Evolutionary conservation across 345 rosid species (phyloP), one percentile per base, ranked within the genome.

Genomic region (Eucalyptus rudis): DNA sequence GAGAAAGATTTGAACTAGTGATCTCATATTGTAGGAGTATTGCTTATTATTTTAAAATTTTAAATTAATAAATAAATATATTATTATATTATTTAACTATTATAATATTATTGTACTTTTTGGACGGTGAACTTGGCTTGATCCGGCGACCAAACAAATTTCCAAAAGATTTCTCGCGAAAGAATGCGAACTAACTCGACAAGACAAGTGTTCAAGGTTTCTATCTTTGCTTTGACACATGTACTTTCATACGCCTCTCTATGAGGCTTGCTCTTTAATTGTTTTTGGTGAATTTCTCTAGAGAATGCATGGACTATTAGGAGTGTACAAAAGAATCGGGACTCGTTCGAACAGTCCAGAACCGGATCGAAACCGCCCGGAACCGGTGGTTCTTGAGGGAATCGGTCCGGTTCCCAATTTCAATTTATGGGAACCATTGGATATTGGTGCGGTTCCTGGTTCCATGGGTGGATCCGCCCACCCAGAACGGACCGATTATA

Each of bases 401-500:
- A 49, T 0, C 0, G 6, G 15, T 49, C 1, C 13, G 2, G 16
- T 49, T 49, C 2, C 2, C 2, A 5, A 49, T 49, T 49, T 5
- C 51, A 49, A 49, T 5, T 49, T 49, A 49, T 49, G 51, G 6
- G 6, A 49, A 49, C 0, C 16, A 2, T 2, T 49, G 51, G 6
- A 2, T 49, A 49, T 6, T 49, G 3, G 5, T 49, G 16, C 6
- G 1, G 0, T 13, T 49, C 6, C 6, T 16, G 16, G 1, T 49
- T 49, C 16, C 51, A 49, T 49, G 3, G 51, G 16, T 0, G 16
- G 6, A 49, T 49, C 16, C 51, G 1, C 6, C 51, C 16, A 49
- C 16, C 6, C 51, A 2, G 0, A 49, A 1, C 6, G 0, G 0
- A 49, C 0, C 6, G 6, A 49, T 13, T 49, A 49, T 49, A 49